Base-by-base conservation (phyloP, 371 early-diverging fungal genomes). In the Rhizopus microsporus region DNA sequence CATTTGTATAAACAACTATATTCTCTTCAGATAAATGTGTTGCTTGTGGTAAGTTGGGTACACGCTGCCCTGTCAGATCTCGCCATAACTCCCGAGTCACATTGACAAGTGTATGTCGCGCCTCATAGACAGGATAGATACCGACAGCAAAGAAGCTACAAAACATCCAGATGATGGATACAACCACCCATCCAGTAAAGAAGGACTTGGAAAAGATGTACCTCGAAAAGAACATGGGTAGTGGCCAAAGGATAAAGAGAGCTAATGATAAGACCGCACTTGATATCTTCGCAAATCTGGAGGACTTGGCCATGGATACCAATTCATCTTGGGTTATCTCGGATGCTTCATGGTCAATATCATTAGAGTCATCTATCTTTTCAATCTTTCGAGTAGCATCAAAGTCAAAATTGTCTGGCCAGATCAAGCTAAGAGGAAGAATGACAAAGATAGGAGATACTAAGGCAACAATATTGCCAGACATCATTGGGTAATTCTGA, bases 401-500 rank as follows among this genome's bases (percentile, higher is more conserved):
- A 66, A 83, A 88, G 30, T 84, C 73, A 54, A 78, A 88, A 59
- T 88, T 69, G 57, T 86, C 86, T 0, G 88, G 88, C 9, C 73
- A 71, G 46, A 77, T 50, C 43, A 79, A 65, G 12, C 85, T 52
- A 51, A 69, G 16, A 47, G 44, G 51, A 52, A 57, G 3, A 37
- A 75, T 44, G 51, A 63, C 32, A 40, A 67, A 37, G 1, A 65
- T 23, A 5, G 73, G 71, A 7, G 71, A 67, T 13, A 74, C 42
- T 4, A 81, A 63, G 0, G 78, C 74, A 3, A 72, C 74, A 5
- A 87, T 48, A 57, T 88, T 88, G 15, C 89, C 89, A 5, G 89
- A 81, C 69, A 88, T 77, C 86, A 88, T 86, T 7, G 89, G 88
- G 33, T 81, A 76, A 53, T 88, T 85, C 23, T 75, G 78, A 34